Evolutionary conservation across 2,329 filamentous ascomycete species (phyloP).

Genomic region (Epichloe elymi): DNA sequence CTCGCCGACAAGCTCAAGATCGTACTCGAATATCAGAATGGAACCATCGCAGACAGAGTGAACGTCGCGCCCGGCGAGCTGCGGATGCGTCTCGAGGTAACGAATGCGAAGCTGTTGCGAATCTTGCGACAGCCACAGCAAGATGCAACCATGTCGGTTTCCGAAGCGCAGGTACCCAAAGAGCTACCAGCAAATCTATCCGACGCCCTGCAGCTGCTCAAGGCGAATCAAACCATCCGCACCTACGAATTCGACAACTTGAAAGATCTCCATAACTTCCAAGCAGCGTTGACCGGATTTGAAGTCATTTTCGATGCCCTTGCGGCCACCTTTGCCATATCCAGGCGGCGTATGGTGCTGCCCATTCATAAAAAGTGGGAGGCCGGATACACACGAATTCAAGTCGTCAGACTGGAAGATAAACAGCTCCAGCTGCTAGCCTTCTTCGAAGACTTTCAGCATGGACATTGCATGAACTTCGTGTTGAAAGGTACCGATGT

Average conservation of each 20-base stretch:
- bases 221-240: slow-evolving; percentile 50
- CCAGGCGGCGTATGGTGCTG: slow-evolving; percentile 75
- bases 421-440: slow-evolving; percentile 65
- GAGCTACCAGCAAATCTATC: slow-evolving; percentile 50
- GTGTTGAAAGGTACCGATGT: slow-evolving; percentile 71
- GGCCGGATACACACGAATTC: slow-evolving; percentile 63
- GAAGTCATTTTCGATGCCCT: slow-evolving; percentile 60
- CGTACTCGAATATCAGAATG: slow-evolving; percentile 61
- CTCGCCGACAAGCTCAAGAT: slow-evolving; percentile 65
- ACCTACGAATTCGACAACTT: slow-evolving; percentile 55
- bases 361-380: slow-evolving; percentile 94
- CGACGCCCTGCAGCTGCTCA: slow-evolving; percentile 48
- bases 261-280: slow-evolving; percentile 63
- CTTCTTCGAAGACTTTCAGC: slow-evolving; percentile 79
- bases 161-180: slow-evolving; percentile 49
- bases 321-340: slow-evolving; percentile 65
- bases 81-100: slow-evolving; percentile 50
- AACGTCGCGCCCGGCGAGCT: slow-evolving; percentile 69
- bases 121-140: slow-evolving; percentile 60
- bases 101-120: slow-evolving; percentile 47
- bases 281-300: slow-evolving; percentile 69
- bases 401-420: slow-evolving; percentile 60
- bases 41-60: slow-evolving; percentile 69
- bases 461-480: slow-evolving; percentile 84
- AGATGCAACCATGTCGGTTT: slow-evolving; percentile 65